phyloP scores from a whole-genome alignment of 2,329 filamentous ascomycete species.

The Lecanicillium sp. region DNA sequence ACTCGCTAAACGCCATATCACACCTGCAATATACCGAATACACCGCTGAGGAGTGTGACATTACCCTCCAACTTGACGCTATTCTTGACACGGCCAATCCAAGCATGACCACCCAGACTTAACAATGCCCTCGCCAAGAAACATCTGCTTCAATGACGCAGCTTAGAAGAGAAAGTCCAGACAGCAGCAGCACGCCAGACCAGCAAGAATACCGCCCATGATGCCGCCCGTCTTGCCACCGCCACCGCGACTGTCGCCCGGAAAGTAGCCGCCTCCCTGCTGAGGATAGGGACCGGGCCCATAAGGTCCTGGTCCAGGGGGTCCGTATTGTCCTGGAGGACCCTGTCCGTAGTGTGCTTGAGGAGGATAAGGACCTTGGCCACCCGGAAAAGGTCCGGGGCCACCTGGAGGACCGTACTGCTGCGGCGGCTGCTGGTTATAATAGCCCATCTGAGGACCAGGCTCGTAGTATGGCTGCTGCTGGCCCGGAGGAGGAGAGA shows the following conservation, averaged over 20 bases:
- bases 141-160: too few species aligned
- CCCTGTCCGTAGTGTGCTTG: neutral
- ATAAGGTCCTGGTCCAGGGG: neutral
- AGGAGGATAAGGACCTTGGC: slow-evolving; percentile 24
- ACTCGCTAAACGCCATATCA: too few species aligned
- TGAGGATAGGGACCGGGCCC: slow-evolving; percentile 15
- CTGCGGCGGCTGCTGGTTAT: slow-evolving; percentile 26
- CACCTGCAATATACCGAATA: too few species aligned
- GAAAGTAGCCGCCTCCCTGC: slow-evolving; percentile 28
- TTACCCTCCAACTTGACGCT: too few species aligned
- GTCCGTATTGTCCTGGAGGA: too few species aligned
- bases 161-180: slow-evolving; percentile 46
- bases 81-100: too few species aligned
- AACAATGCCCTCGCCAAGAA: too few species aligned
- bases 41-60: too few species aligned
- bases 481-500: slow-evolving; percentile 20
- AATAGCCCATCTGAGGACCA: slow-evolving; percentile 34
- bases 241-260: slow-evolving; percentile 22
- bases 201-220: slow-evolving; percentile 30
- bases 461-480: slow-evolving; percentile 27
- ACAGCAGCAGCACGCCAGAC: slow-evolving; percentile 49
- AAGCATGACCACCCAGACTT: too few species aligned
- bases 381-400: slow-evolving; percentile 21
- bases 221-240: slow-evolving; percentile 1
- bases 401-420: slow-evolving; percentile 8